phyloP scores from a whole-genome alignment of 1,284 basidiomycete species.

The Moniliophthora roreri region DNA sequence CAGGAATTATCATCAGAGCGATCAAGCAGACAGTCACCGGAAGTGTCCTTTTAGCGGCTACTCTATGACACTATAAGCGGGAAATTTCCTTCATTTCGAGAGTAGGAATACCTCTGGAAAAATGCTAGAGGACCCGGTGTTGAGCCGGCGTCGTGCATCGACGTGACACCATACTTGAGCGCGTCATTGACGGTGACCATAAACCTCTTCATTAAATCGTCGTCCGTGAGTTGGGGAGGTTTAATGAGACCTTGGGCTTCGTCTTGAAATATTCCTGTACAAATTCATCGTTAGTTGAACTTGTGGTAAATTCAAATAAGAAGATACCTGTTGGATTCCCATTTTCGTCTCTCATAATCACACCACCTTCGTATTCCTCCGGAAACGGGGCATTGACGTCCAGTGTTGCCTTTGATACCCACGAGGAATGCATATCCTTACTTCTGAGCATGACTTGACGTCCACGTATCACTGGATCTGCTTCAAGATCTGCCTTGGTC shows the following conservation, averaged over 20 bases:
- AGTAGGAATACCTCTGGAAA: neutral
- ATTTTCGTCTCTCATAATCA: conserved; percentile 63
- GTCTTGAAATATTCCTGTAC: conserved; percentile 1
- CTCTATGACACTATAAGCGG: neutral
- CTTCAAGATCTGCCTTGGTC: conserved; percentile 57
- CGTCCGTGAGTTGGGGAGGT: neutral
- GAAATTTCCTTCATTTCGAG: neutral
- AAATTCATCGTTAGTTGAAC: neutral
- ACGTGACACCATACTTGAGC: neutral
- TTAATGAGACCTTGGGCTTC: neutral
- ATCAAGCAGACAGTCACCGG: neutral
- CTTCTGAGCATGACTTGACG: conserved; percentile 71
- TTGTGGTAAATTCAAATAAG: conserved; percentile 6
- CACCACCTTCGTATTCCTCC: conserved; percentile 67
- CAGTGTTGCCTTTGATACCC: conserved; percentile 77
- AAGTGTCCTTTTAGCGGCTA: neutral
- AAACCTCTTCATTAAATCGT: neutral
- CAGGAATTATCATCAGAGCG: neutral
- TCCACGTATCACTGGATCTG: conserved; percentile 61
- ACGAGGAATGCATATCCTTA: conserved; percentile 83
- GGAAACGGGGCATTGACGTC: conserved; percentile 59
- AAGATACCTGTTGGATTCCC: conserved; percentile 73
- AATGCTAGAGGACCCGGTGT: neutral
- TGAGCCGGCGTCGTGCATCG: neutral
- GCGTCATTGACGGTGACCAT: neutral